A percentile compares a stretch with the other conserved stretches of the same genome.
These are phyloP conservation scores for Fusarium papillatum DNA, from an alignment of 2,329 filamentous ascomycete genomes.

Conservation along the genomic window DNA sequence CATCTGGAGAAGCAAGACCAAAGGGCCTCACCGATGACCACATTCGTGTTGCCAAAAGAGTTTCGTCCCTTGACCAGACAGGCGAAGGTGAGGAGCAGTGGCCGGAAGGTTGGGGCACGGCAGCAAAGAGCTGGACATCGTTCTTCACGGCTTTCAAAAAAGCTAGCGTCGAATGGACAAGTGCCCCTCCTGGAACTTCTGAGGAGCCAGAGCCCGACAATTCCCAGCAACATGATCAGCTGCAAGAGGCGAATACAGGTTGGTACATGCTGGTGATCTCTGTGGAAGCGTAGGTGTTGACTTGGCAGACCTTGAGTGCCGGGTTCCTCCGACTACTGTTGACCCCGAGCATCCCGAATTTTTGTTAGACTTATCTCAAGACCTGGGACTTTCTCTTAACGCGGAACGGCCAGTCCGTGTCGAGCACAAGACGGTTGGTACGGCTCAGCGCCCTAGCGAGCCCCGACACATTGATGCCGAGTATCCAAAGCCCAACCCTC, in stretches of 20 bases:
- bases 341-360: too few relatives aligned
- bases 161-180: neutral
- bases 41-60: neutral
- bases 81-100: neutral
- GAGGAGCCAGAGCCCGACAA: neutral
- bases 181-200: neutral
- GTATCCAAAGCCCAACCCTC: too few relatives aligned
- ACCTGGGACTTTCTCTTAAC: too few relatives aligned
- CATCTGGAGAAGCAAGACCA: neutral
- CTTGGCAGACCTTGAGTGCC: neutral
- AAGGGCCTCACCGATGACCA: neutral
- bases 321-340: neutral
- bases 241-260: neutral
- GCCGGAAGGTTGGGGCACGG: neutral
- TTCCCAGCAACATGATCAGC: neutral
- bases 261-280: neutral
- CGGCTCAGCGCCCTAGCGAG: too few relatives aligned
- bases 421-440: too few relatives aligned
- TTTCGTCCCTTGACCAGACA: neutral
- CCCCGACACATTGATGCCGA: too few relatives aligned
- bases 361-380: too few relatives aligned
- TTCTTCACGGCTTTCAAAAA: neutral
- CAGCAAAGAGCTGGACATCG: neutral
- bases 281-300: neutral
- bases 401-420: too few relatives aligned